Evolutionary conservation across 2,329 filamentous ascomycete species (phyloP).

Genomic region (Colletotrichum incanum): DNA sequence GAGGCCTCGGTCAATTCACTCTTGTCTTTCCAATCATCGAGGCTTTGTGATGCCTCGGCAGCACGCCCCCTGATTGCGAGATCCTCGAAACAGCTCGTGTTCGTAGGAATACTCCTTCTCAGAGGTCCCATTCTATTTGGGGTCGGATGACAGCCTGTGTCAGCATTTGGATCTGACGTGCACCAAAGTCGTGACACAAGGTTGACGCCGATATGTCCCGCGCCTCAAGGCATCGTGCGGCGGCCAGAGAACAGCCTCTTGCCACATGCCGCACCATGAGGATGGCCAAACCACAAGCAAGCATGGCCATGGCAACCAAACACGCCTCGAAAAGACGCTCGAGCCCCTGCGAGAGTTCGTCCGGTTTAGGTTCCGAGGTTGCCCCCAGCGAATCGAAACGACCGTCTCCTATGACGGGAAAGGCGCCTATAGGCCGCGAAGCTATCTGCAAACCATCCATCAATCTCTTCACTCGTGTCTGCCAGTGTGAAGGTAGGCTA

Average conservation of each 20-base stretch:
- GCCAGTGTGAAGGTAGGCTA: neutral
- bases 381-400: neutral
- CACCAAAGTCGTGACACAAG: constrained; percentile 26
- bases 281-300: constrained; percentile 10
- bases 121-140: constrained; percentile 12
- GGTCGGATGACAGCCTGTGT: neutral
- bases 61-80: neutral
- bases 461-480: neutral
- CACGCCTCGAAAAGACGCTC: constrained; percentile 1
- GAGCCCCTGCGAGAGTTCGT: neutral
- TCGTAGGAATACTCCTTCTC: neutral
- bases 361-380: neutral
- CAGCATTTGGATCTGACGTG: constrained; percentile 18
- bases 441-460: no score
- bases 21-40: neutral
- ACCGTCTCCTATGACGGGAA: neutral
- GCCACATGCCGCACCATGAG: constrained; percentile 35
- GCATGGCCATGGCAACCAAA: constrained; percentile 8
- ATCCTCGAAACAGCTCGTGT: neutral
- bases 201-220: constrained; percentile 19
- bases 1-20: neutral
- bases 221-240: constrained; percentile 26
- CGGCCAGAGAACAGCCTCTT: constrained; percentile 12
- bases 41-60: neutral
- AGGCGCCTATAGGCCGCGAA: neutral